phyloP scores from a whole-genome alignment of 192 early-diverging fungal species.

The Mortierella alpina region DNA sequence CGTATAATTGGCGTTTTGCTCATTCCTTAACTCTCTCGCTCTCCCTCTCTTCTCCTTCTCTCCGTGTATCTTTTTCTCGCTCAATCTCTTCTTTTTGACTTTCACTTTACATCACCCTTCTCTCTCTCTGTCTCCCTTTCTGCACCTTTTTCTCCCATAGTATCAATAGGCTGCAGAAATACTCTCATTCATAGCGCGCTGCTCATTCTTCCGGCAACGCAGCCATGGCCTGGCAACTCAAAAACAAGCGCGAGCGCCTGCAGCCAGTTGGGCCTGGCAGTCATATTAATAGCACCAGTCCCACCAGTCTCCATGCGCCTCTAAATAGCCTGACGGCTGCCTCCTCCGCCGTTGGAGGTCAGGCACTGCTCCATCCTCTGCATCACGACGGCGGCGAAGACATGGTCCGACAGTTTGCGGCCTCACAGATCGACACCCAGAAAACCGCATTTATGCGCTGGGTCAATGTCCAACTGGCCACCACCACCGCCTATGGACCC shows the following conservation, averaged over 20 bases:
- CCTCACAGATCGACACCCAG: constrained; percentile 62
- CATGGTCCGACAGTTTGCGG: constrained; percentile 54
- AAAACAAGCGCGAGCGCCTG: constrained; percentile 46
- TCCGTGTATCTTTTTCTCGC: constrained; percentile 1
- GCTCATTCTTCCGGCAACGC: background rate
- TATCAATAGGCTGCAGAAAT: background rate
- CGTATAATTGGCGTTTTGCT: background rate
- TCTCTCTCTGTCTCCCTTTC: background rate
- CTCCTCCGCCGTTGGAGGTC: background rate
- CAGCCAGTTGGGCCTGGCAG: constrained; percentile 2
- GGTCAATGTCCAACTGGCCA: constrained; percentile 68
- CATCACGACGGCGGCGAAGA: constrained; percentile 54
- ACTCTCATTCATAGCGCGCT: background rate
- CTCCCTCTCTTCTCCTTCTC: background rate
- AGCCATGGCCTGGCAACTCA: constrained; percentile 53
- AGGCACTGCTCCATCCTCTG: background rate
- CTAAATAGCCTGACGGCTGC: background rate
- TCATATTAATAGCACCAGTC: background rate
- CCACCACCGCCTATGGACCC: constrained; percentile 45
- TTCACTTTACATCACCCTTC: background rate
- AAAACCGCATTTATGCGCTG: constrained; percentile 67
- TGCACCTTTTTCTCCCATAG: background rate
- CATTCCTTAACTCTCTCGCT: background rate
- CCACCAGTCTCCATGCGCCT: background rate
- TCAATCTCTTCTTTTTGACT: background rate